Evolutionary conservation across 805 yeast species (phyloP).

Genomic region (Saccharomyces paradoxus): DNA sequence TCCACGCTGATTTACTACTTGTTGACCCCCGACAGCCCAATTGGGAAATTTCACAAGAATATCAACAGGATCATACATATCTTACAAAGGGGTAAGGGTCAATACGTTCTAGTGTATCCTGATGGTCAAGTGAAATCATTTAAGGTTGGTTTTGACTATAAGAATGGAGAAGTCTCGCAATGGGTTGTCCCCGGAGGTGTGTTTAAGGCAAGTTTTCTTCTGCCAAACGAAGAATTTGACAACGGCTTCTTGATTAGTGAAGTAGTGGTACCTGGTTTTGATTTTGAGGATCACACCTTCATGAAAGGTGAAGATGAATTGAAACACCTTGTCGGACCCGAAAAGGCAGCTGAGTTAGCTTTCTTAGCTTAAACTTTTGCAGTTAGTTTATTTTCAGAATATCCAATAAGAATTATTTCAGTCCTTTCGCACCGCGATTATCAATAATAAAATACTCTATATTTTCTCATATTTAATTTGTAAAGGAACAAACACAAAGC

Average conservation of each 20-base stretch:
- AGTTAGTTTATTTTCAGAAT: neutral
- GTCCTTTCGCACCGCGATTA: neutral
- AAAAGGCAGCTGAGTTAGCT: slow-evolving; percentile 30
- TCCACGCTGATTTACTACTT: slow-evolving; percentile 48
- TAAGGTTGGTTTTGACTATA: slow-evolving; percentile 43
- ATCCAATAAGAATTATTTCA: neutral
- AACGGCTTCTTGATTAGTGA: slow-evolving; percentile 45
- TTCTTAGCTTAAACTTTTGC: slow-evolving; percentile 27
- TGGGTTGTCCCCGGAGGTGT: slow-evolving; percentile 61
- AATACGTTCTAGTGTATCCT: slow-evolving; percentile 46
- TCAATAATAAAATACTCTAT: neutral
- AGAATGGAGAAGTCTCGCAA: slow-evolving; percentile 43
- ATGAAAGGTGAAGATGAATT: slow-evolving; percentile 32
- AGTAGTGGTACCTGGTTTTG: slow-evolving; percentile 57
- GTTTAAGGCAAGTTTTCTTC: slow-evolving; percentile 46
- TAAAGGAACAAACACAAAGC: neutral
- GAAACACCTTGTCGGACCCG: slow-evolving; percentile 31
- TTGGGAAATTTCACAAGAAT: slow-evolving; percentile 45
- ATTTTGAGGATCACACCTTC: slow-evolving; percentile 44
- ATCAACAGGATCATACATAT: slow-evolving; percentile 48
- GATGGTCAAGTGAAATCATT: slow-evolving; percentile 42
- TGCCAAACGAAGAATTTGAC: slow-evolving; percentile 32
- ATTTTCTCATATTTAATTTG: neutral
- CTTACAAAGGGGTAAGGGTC: slow-evolving; percentile 48
- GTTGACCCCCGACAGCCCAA: slow-evolving; percentile 42